Evolutionary conservation across 805 yeast species (phyloP).

Genomic region (Candida broadrunensis): DNA sequence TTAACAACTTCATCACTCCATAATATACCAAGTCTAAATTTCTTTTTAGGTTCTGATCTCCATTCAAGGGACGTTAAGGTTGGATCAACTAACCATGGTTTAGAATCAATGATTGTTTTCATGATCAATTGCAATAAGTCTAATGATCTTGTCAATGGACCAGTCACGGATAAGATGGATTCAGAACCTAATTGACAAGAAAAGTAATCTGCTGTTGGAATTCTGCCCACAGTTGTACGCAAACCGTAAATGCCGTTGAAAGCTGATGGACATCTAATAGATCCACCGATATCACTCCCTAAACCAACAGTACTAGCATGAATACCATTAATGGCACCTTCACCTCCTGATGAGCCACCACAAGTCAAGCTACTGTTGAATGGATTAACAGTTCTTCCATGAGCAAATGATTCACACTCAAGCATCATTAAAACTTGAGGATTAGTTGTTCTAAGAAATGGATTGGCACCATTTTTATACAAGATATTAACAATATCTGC

Average conservation of each 20-base stretch:
- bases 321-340: conserved; percentile 18
- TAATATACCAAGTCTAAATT: conserved; percentile 9
- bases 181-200: conserved; percentile 20
- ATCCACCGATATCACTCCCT: conserved; percentile 26
- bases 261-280: conserved; percentile 19
- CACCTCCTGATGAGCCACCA: conserved; percentile 27
- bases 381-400: conserved; percentile 19
- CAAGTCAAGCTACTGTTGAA: conserved; percentile 14
- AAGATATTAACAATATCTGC: conserved; percentile 15
- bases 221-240: conserved; percentile 17
- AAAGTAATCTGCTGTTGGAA: conserved; percentile 15
- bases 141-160: conserved; percentile 31
- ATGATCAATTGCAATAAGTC: conserved; percentile 45
- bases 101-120: conserved; percentile 40
- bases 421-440: conserved; percentile 22
- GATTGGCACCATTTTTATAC: conserved; percentile 14
- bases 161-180: conserved; percentile 26
- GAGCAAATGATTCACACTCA: conserved; percentile 15
- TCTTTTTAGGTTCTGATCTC: conserved; percentile 22
- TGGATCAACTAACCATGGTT: conserved; percentile 57
- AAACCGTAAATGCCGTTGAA: conserved; percentile 21
- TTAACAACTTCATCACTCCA: conserved; percentile 11
- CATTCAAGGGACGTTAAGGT: conserved; percentile 46
- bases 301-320: conserved; percentile 18
- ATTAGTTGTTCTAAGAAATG: conserved; percentile 18